Percentiles rank a stretch among this genome's conserved stretches.
These are phyloP conservation scores for Diversispora epigaea DNA, from an alignment of 192 early-diverging fungal genomes.

Conservation along the genomic window DNA sequence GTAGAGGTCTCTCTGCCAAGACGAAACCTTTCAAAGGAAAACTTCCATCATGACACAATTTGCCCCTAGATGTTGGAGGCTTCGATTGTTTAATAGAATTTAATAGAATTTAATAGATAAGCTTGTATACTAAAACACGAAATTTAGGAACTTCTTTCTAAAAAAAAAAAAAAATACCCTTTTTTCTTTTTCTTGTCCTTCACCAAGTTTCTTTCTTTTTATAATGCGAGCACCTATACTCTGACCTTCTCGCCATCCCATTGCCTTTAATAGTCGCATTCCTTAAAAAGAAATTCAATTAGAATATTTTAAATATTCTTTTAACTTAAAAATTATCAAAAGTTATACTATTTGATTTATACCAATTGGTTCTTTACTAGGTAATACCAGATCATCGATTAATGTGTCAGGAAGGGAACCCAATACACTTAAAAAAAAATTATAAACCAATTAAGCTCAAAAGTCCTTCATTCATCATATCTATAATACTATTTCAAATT, in stretches of 20 bases:
- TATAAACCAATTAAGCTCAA: not conserved
- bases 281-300: constrained; percentile 38
- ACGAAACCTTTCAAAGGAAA: constrained; percentile 56
- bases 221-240: constrained; percentile 74
- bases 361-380: constrained; percentile 60
- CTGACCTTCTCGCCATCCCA: constrained; percentile 90
- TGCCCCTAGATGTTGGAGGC: not conserved
- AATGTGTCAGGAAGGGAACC: constrained; percentile 48
- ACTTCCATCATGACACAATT: constrained; percentile 53
- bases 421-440: constrained; percentile 34
- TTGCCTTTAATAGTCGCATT: constrained; percentile 64
- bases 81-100: not conserved
- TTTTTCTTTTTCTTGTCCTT: constrained; percentile 14
- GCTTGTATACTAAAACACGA: not conserved
- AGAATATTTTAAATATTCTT: not conserved
- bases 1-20: constrained; percentile 40
- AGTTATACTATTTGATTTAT: not conserved
- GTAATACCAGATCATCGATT: constrained; percentile 61
- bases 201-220: constrained; percentile 36
- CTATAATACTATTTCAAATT: not conserved
- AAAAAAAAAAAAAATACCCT: not conserved
- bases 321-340: not conserved
- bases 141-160: not conserved
- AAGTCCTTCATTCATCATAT: not conserved
- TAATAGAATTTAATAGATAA: constrained; percentile 3